phyloP scores from a whole-genome alignment of 768 basidiomycete genomes.

The Lactarius vividus region DNA sequence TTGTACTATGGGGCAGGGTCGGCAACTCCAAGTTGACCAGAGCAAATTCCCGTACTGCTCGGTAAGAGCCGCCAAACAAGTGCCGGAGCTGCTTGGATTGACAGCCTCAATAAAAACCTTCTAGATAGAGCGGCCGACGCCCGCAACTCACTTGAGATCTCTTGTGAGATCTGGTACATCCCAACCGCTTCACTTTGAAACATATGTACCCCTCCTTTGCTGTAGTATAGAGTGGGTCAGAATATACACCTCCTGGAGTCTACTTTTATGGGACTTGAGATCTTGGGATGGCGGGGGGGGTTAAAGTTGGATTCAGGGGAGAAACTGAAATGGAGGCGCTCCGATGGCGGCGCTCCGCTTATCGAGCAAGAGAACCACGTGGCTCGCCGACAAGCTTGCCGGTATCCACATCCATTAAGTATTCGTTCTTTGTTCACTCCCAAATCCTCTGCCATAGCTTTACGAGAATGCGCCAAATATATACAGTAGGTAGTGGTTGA shows the following conservation, averaged over 20 bases:
- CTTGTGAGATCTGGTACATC: background rate
- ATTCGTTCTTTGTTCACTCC: background rate
- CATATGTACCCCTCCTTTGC: background rate
- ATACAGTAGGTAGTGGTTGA: background rate
- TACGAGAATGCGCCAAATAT: background rate
- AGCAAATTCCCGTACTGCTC: background rate
- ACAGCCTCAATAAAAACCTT: background rate
- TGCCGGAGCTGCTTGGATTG: background rate
- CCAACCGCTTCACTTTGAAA: constrained; percentile 4
- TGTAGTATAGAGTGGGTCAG: background rate
- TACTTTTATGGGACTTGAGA: background rate
- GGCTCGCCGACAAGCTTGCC: background rate
- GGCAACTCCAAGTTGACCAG: background rate
- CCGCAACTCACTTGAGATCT: background rate
- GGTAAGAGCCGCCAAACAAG: background rate
- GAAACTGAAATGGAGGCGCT: background rate
- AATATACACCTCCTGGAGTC: background rate
- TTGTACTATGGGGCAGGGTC: background rate
- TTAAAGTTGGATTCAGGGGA: background rate
- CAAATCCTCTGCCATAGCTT: background rate
- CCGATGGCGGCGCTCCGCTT: background rate
- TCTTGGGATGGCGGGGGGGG: background rate
- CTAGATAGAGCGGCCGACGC: too few relatives aligned
- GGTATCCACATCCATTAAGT: background rate
- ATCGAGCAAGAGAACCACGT: constrained; percentile 1